A percentile compares a stretch with the other conserved stretches of the same genome.
Evolutionary conservation across 1,284 basidiomycete species (phyloP).

Genomic region (Xanthoconium separans): DNA sequence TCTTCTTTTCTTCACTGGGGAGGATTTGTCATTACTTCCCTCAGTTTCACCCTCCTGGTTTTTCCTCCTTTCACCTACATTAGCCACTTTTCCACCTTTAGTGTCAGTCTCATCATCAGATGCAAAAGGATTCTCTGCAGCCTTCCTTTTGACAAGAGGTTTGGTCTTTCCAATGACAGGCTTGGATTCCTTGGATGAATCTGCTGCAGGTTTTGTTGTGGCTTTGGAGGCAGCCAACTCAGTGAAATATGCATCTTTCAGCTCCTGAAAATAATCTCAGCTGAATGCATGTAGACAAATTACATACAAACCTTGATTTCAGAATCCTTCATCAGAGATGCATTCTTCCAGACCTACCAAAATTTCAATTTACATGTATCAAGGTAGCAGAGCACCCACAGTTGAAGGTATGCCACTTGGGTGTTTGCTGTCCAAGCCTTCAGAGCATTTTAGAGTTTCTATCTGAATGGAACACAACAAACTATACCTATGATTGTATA

Average conservation of each 20-base stretch:
- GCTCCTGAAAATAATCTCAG: conserved; percentile 38
- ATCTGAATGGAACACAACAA: not conserved
- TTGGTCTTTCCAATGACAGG: conserved; percentile 39
- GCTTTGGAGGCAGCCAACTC: conserved; percentile 37
- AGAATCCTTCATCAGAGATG: conserved; percentile 52
- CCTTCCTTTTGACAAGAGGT: conserved; percentile 41
- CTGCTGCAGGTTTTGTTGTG: conserved; percentile 17
- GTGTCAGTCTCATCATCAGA: conserved; percentile 43
- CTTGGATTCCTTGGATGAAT: conserved; percentile 22
- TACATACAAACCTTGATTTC: conserved; percentile 53
- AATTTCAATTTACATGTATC: not conserved
- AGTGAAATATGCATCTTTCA: conserved; percentile 58
- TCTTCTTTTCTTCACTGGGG: conserved; percentile 7
- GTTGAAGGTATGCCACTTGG: conserved; percentile 68
- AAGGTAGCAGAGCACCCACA: conserved; percentile 35
- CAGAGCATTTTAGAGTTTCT: not conserved
- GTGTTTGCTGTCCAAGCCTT: conserved; percentile 74
- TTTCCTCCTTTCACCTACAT: conserved; percentile 5
- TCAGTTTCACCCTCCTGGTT: conserved; percentile 4
- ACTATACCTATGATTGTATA: conserved; percentile 59
- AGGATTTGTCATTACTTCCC: conserved; percentile 14
- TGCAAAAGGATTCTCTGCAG: conserved; percentile 43
- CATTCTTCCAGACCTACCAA: conserved; percentile 63
- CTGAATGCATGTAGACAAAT: not conserved
- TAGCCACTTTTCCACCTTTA: not conserved